Evolutionary conservation across 2,329 filamentous ascomycete species (phyloP).

Genomic region (Fusarium sp.): DNA sequence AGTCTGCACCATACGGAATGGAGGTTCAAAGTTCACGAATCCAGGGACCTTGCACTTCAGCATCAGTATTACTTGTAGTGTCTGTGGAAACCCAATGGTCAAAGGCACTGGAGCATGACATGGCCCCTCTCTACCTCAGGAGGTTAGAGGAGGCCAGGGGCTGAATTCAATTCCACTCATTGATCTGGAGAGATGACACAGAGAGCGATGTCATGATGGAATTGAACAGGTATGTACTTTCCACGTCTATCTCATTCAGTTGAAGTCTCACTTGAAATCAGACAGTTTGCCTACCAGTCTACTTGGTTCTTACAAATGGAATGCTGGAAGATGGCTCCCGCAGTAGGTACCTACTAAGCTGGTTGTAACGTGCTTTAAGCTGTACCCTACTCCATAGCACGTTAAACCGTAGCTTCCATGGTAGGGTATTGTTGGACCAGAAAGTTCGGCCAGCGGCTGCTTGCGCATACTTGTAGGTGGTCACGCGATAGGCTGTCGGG

Average conservation of each 20-base stretch:
- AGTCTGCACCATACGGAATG: not conserved
- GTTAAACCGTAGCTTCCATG: not conserved
- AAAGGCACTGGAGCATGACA: not conserved
- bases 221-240: not conserved
- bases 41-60: not conserved
- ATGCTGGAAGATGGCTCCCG: constrained; percentile 7
- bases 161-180: constrained; percentile 28
- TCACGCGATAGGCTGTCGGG: constrained; percentile 44
- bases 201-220: constrained; percentile 3
- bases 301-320: not conserved
- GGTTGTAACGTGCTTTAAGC: constrained; percentile 12
- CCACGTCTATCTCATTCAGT: not conserved
- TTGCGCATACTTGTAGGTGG: constrained; percentile 39
- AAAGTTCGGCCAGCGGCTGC: constrained; percentile 37
- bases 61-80: not conserved
- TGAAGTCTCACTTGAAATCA: not conserved
- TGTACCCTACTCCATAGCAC: not conserved
- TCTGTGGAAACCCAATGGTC: not conserved
- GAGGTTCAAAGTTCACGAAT: not conserved
- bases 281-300: not conserved
- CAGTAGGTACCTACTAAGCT: not conserved
- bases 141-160: not conserved
- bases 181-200: constrained; percentile 8
- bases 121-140: not conserved
- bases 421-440: constrained; percentile 11